These are phyloP conservation scores for Tardiomyces depauwii DNA, from an alignment of 1,139 yeast genomes.

Conservation along the genomic window DNA sequence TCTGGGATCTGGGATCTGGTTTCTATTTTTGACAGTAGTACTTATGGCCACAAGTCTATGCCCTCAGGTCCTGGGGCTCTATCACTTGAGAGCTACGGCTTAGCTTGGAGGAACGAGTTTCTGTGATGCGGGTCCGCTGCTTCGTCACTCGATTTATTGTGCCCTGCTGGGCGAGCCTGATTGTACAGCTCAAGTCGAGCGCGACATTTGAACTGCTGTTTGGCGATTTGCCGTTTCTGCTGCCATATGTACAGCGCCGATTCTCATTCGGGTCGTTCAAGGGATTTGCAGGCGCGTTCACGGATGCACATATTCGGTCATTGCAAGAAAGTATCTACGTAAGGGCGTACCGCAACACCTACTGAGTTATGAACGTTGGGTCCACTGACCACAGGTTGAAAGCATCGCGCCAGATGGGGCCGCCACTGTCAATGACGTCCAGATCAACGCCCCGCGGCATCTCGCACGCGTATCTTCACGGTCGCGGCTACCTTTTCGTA, in stretches of 20 bases:
- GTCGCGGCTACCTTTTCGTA: constrained; percentile 22
- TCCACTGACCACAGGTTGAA: constrained; percentile 7
- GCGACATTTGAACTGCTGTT: constrained; percentile 14
- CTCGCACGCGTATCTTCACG: constrained; percentile 53
- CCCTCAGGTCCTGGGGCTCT: too few species aligned
- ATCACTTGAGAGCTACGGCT: too few species aligned
- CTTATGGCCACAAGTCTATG: too few species aligned
- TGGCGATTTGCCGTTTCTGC: constrained; percentile 14
- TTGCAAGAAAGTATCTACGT: constrained; percentile 9
- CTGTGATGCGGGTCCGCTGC: not conserved
- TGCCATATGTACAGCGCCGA: constrained; percentile 13
- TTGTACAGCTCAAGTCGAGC: constrained; percentile 17
- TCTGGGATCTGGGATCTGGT: too few species aligned
- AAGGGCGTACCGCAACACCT: not conserved
- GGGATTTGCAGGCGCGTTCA: constrained; percentile 21
- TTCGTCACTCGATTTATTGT: constrained; percentile 18
- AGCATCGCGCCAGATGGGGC: constrained; percentile 19
- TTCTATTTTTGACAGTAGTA: too few species aligned
- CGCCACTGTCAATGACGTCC: constrained; percentile 24
- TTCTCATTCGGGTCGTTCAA: constrained; percentile 20
- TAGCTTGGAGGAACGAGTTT: not conserved
- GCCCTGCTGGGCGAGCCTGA: constrained; percentile 8
- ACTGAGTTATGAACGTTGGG: not conserved
- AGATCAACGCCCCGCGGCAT: constrained; percentile 56
- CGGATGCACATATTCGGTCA: constrained; percentile 9